phyloP scores from a whole-genome alignment of 108 stramenopile genomes.

The Fistulifera pelliculosa region DNA sequence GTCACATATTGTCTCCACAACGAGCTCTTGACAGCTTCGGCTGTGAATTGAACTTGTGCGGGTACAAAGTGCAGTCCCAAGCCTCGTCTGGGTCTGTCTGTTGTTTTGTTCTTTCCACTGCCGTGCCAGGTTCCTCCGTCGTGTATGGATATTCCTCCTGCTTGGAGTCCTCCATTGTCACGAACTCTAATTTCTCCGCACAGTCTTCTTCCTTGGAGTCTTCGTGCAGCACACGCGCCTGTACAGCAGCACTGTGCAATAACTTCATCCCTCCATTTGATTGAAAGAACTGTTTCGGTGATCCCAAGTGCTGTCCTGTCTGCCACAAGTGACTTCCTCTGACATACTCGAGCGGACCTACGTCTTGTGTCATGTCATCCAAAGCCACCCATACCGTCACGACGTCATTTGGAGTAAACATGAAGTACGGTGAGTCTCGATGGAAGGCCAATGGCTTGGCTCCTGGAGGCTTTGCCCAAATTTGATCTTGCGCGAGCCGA shows the following conservation, averaged over 20 bases:
- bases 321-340: constrained; percentile 63
- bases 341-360: constrained; percentile 79
- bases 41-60: constrained; percentile 51
- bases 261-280: constrained; percentile 25
- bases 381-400: constrained; percentile 79
- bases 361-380: constrained; percentile 69
- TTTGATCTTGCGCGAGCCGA: constrained; percentile 76
- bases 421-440: constrained; percentile 80
- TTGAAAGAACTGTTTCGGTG: constrained; percentile 57
- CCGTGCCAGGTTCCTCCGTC: constrained; percentile 80
- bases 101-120: constrained; percentile 44
- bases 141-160: constrained; percentile 66
- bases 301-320: constrained; percentile 42
- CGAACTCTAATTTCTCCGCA: constrained; percentile 31
- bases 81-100: constrained; percentile 44
- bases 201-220: constrained; percentile 18
- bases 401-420: constrained; percentile 60
- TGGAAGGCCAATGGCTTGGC: constrained; percentile 68
- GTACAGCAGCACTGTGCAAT: constrained; percentile 33
- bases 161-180: constrained; percentile 49
- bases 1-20: constrained; percentile 60
- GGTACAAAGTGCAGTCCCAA: constrained; percentile 76
- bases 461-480: constrained; percentile 76
- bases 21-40: constrained; percentile 45
- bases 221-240: background rate